phyloP scores from a whole-genome alignment of 331 rosid species.

The Malus hybrid region DNA sequence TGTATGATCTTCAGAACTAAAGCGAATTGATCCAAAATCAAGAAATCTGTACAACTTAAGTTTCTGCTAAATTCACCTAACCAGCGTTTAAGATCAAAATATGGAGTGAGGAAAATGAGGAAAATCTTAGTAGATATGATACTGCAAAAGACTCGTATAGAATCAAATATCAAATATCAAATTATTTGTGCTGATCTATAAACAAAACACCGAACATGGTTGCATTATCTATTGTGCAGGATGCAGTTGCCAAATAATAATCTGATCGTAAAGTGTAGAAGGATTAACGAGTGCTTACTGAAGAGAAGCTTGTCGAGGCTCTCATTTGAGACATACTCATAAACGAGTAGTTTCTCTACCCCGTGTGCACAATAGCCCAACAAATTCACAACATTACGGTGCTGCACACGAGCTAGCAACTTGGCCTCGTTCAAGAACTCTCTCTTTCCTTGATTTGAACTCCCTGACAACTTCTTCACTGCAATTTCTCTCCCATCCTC shows the following conservation, averaged over 20 bases:
- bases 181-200: not conserved
- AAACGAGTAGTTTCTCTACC: constrained; percentile 72
- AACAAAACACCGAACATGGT: not conserved
- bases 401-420: constrained; percentile 87
- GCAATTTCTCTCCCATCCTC: constrained; percentile 85
- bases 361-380: constrained; percentile 73
- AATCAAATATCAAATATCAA: not conserved
- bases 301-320: constrained; percentile 94
- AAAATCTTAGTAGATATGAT: not conserved
- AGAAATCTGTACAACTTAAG: not conserved
- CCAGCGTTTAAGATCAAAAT: not conserved
- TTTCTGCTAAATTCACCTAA: not conserved
- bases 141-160: not conserved
- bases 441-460: constrained; percentile 77
- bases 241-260: not conserved
- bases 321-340: constrained; percentile 74
- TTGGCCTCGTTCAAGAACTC: constrained; percentile 84
- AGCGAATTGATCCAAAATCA: not conserved
- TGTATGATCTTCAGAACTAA: no score
- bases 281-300: constrained; percentile 50
- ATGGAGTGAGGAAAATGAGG: not conserved
- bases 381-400: constrained; percentile 83
- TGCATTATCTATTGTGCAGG: not conserved
- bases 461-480: constrained; percentile 71
- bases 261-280: not conserved